A percentile compares a stretch with the other conserved stretches of the same genome.
Evolutionary conservation across 2,329 filamentous ascomycete species (phyloP).

Genomic region (Diaporthe sp.): DNA sequence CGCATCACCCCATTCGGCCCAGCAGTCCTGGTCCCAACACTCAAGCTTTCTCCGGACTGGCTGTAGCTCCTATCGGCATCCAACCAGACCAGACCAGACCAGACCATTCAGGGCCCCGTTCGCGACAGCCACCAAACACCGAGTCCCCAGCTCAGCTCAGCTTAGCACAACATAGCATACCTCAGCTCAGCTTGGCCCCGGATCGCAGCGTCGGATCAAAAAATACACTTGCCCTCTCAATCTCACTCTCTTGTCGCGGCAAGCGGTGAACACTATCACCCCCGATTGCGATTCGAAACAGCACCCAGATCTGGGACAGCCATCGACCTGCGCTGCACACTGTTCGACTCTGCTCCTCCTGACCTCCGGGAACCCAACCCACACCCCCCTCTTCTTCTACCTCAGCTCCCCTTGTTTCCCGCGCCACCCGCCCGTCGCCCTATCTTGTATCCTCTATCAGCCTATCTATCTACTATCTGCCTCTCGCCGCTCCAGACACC

Average conservation of each 20-base stretch:
- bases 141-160: neutral
- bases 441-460: conserved; percentile 9
- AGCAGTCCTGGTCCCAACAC: neutral
- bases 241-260: neutral
- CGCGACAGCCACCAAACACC: conserved; percentile 14
- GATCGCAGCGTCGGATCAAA: neutral
- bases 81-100: neutral
- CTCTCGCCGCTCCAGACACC: neutral
- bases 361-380: neutral
- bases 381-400: neutral
- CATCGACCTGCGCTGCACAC: neutral
- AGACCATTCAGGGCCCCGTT: conserved; percentile 10
- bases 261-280: conserved; percentile 8
- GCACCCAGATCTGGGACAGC: neutral
- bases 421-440: conserved; percentile 34
- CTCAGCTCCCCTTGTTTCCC: conserved; percentile 2
- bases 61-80: conserved; percentile 4
- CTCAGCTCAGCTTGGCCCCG: conserved; percentile 10
- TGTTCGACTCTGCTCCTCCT: conserved; percentile 8
- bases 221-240: neutral
- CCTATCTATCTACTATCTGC: neutral
- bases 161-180: neutral
- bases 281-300: neutral
- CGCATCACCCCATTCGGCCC: neutral
- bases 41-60: conserved; percentile 17